Percentiles rank a stretch among this genome's conserved stretches.
Evolutionary conservation across 345 rosid species (phyloP).

Genomic region (Citropsis articulata): DNA sequence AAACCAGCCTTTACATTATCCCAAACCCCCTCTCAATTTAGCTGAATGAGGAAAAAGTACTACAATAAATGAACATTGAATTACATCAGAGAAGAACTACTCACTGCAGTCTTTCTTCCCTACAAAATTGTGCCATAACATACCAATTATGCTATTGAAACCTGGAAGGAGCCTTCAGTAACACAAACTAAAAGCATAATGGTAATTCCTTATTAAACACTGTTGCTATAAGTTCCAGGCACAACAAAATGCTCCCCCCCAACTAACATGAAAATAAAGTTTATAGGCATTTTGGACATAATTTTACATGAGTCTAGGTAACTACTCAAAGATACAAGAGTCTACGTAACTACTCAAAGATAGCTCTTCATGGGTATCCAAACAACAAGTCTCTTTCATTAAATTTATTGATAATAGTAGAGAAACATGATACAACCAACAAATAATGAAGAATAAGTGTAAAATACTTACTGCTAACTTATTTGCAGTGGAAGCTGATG

Average conservation of each 20-base stretch:
- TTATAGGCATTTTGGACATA: neutral
- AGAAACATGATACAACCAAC: neutral
- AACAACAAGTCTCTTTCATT: neutral
- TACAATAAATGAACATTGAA: neutral
- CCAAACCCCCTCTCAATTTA: neutral
- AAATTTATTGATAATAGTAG: neutral
- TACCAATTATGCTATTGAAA: neutral
- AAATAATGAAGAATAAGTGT: constrained; percentile 1
- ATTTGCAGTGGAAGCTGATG: constrained; percentile 23
- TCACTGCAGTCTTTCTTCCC: neutral
- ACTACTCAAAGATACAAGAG: neutral
- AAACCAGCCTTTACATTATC: neutral
- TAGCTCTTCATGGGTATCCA: too few relatives aligned
- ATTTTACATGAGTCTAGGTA: neutral
- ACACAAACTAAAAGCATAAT: neutral
- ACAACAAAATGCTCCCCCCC: neutral
- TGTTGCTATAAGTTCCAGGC: neutral
- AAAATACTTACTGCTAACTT: constrained; percentile 34
- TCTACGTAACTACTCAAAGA: neutral
- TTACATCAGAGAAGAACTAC: neutral
- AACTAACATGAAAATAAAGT: neutral
- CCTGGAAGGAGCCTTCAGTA: neutral
- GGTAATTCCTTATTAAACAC: neutral
- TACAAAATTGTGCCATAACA: neutral
- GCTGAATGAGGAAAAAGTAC: neutral